Evolutionary conservation across 208 protist species (phyloP).

Genomic region (Wallacemonas sp.): DNA sequence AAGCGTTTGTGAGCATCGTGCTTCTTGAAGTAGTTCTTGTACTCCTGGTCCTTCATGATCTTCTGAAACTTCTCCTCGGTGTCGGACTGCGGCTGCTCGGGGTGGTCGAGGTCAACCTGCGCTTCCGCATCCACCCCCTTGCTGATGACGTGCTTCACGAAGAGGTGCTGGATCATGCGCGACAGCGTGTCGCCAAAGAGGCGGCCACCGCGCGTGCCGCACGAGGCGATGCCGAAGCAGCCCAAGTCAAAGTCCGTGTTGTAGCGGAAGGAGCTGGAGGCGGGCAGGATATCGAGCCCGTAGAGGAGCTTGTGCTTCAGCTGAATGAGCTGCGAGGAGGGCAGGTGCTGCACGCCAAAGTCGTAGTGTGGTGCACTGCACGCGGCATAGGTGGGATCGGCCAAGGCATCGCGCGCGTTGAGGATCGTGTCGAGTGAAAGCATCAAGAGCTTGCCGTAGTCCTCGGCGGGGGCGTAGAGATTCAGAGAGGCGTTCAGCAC

Average conservation of each 20-base stretch:
- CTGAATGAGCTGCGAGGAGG: slow-evolving; percentile 29
- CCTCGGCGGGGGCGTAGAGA: slow-evolving; percentile 72
- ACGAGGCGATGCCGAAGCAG: slow-evolving; percentile 73
- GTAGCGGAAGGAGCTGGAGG: slow-evolving; percentile 69
- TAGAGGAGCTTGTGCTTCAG: slow-evolving; percentile 29
- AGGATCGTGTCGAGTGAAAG: slow-evolving; percentile 75
- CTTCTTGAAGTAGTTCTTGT: slow-evolving; percentile 66
- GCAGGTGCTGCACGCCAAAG: slow-evolving; percentile 65
- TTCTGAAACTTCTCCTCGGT: slow-evolving; percentile 51
- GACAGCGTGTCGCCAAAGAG: slow-evolving; percentile 63
- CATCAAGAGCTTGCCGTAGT: slow-evolving; percentile 80
- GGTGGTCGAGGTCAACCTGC: slow-evolving; percentile 59
- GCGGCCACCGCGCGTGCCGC: slow-evolving; percentile 58
- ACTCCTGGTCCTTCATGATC: slow-evolving; percentile 54
- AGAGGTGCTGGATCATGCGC: slow-evolving; percentile 73
- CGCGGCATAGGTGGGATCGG: slow-evolving; percentile 2
- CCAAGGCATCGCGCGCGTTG: slow-evolving; percentile 53
- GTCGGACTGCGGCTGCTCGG: slow-evolving; percentile 20
- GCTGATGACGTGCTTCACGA: slow-evolving; percentile 69
- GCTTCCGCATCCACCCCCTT: slow-evolving; percentile 53
- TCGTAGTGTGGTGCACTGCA: slow-evolving; percentile 43
- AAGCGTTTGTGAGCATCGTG: slow-evolving; percentile 64
- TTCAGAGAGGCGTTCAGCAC: slow-evolving; percentile 79
- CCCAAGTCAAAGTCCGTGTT: slow-evolving; percentile 65
- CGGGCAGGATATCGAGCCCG: slow-evolving; percentile 45